These are phyloP conservation scores for Tephrocybe sp. DNA, from an alignment of 768 basidiomycete species.

Conservation along the genomic window DNA sequence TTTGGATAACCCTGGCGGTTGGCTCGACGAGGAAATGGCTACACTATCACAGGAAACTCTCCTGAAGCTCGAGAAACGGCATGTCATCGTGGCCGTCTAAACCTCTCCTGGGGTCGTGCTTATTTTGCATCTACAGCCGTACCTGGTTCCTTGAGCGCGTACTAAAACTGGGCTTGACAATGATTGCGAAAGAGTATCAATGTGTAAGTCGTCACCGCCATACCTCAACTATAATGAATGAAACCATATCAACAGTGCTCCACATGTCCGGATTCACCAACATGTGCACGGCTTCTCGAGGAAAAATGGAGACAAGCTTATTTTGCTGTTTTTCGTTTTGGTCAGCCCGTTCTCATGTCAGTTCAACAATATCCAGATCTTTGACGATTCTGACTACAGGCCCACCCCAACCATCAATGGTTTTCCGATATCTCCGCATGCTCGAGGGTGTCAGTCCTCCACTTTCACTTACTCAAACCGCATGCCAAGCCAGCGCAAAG, in stretches of 20 bases:
- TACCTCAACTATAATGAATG: neutral
- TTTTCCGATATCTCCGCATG: slow-evolving; percentile 86
- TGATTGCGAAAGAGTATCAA: slow-evolving; percentile 92
- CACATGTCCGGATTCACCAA: slow-evolving; percentile 77
- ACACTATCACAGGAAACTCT: slow-evolving; percentile 81
- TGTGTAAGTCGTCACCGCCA: slow-evolving; percentile 53
- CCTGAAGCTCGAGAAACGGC: slow-evolving; percentile 88
- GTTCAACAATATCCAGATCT: neutral
- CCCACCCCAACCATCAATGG: slow-evolving; percentile 88
- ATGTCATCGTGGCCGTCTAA: slow-evolving; percentile 15
- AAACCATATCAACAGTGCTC: slow-evolving; percentile 49
- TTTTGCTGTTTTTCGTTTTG: slow-evolving; percentile 82
- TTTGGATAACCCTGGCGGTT: slow-evolving; percentile 87
- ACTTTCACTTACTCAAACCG: slow-evolving; percentile 78
- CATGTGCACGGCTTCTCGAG: slow-evolving; percentile 81
- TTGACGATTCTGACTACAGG: slow-evolving; percentile 35
- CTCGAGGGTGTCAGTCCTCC: slow-evolving; percentile 91
- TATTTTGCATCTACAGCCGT: slow-evolving; percentile 45
- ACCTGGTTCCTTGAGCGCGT: slow-evolving; percentile 97
- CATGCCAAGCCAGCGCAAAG: slow-evolving; percentile 87
- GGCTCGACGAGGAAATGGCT: slow-evolving; percentile 74
- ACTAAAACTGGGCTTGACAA: slow-evolving; percentile 82
- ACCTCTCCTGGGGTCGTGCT: neutral
- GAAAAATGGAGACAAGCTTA: slow-evolving; percentile 95
- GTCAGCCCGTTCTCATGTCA: slow-evolving; percentile 31